A percentile compares a stretch with the other conserved stretches of the same genome.
phyloP scores from a whole-genome alignment of 805 yeast genomes.

The Wickerhamiella lipophila region DNA sequence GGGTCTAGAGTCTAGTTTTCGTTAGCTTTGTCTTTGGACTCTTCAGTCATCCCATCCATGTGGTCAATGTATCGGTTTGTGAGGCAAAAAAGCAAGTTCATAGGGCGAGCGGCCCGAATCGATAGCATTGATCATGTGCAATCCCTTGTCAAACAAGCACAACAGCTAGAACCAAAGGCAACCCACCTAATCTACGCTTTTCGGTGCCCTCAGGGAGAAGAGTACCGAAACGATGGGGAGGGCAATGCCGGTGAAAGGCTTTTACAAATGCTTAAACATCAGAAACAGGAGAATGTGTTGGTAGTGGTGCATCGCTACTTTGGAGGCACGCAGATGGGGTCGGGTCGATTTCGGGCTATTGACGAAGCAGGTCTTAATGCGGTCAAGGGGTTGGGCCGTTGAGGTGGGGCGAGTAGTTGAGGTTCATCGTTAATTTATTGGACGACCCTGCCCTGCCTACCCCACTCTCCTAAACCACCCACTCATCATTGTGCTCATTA shows the following conservation, averaged over 20 bases:
- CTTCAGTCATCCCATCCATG: neutral
- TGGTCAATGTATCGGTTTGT: neutral
- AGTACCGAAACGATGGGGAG: slow-evolving; percentile 2
- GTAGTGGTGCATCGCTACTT: slow-evolving; percentile 4
- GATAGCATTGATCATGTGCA: neutral
- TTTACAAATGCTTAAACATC: slow-evolving; percentile 6
- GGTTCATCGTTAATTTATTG: too few relatives aligned
- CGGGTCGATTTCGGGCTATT: slow-evolving; percentile 3
- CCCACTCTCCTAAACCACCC: too few relatives aligned
- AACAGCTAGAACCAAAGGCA: neutral
- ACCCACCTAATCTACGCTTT: slow-evolving; percentile 2
- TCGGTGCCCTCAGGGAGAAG: neutral
- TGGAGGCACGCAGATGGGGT: slow-evolving; percentile 5
- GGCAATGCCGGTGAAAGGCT: slow-evolving; percentile 9
- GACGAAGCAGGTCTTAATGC: slow-evolving; percentile 1
- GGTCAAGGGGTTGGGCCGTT: neutral
- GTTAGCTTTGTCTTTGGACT: too few relatives aligned
- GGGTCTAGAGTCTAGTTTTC: too few relatives aligned
- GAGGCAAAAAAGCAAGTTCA: slow-evolving; percentile 5
- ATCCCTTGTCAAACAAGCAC: neutral
- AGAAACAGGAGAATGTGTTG: neutral
- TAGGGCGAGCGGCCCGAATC: slow-evolving; percentile 3
- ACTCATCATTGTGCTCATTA: too few relatives aligned
- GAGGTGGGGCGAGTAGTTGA: too few relatives aligned
- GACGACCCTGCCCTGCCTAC: too few relatives aligned